Evolutionary conservation across 2,329 filamentous ascomycete genomes (phyloP), one percentile per base, ranked within the genome.

Genomic region (Nigrograna mackinnonii): DNA sequence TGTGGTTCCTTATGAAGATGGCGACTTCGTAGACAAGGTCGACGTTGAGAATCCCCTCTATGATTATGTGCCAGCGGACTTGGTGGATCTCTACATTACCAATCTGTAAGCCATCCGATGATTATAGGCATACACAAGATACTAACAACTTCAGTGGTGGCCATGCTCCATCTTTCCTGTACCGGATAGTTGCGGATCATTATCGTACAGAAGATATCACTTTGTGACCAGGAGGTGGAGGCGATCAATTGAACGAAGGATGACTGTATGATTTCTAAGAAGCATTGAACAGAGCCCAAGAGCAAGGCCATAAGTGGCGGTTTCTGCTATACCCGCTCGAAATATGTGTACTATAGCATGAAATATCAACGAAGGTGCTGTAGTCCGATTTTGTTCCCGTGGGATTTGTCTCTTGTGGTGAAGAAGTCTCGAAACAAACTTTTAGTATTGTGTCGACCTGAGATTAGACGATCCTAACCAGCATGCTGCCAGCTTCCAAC

Each of bases 51-150:
- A 87, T 58, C 89, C 89, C 9, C 71, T 91, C 16, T 91, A 86
- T 39, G 91, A 96, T 66, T 89, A 91, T 62, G 83, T 96, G 13
- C 83, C 87, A 6, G 82, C 87, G 0, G 86, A 89, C 53, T 70
- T 86, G 44, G 80, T 94, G 26, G 85, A 90, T 67, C 79, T 88
- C 22, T 94, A 94, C 66, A 89, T 95, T 54, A 95, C 90, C 14
- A 95, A 96, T 56, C 69, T 91, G 82, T 87, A 73, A 77, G 83
- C 78, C 59, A 37, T 60, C 57, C 20, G 16, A 20, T 9, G 19
- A 50, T 46, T 6, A 55, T 16, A 19, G 12, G 19, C 19, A 12
- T 9, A 14, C 20, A 13, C 18, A 34, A 13, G 19, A 1, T 38
- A 21, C 49, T 58, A 41, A 64, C 31, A 26, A 30, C 39, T 44